Evolutionary conservation across 73 alveolate genomes (phyloP), one percentile per base, ranked within the genome.

Genomic region (Paramecium octaurelia): DNA sequence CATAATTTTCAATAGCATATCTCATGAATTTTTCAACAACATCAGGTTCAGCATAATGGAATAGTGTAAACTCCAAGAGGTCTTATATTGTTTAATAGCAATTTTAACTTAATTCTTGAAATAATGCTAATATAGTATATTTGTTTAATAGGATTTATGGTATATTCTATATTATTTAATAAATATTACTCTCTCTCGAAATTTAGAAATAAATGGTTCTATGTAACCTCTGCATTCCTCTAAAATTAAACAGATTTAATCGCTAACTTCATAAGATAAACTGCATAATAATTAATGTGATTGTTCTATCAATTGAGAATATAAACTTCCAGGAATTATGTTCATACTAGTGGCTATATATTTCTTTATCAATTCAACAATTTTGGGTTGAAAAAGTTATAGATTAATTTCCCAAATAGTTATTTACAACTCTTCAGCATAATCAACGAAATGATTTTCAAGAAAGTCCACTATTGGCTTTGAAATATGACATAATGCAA

Each of bases 31-130:
- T 73, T 38, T 73, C 87, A 36, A 40, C 64, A 16, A 73, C 38
- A 36, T 73, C 87, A 73, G 87, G 87, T 38, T 73, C 87, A 36
- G 87, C 87, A 73, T 73, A 73, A 73, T 73, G 87, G 40, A 73
- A 73, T 34, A 73, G 2, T 16, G 87, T 73, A 73, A 73, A 73
- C 7, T 73, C 87, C 18, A 73, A 73, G n/a, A 73, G 24, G 16
- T 73, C 87, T 73, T 73, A n/a, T 10, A 73, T 73, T 0, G 87
- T 73, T 11, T 73, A 35, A 73, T 73, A 73, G 87, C 87, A 73
- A 36, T 34, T 36, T 35, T 34, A 38, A 35, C 58, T 29, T 31
- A 73, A 38, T 73, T 73, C 87, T 40, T 36, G 9, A 38, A 73
- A 73, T 31, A 73, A 38, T 36, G 87, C 57, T 14, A 73, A 38